Base-by-base conservation (phyloP, 1,284 basidiomycete genomes). In the Moesziomyces antarcticus region DNA sequence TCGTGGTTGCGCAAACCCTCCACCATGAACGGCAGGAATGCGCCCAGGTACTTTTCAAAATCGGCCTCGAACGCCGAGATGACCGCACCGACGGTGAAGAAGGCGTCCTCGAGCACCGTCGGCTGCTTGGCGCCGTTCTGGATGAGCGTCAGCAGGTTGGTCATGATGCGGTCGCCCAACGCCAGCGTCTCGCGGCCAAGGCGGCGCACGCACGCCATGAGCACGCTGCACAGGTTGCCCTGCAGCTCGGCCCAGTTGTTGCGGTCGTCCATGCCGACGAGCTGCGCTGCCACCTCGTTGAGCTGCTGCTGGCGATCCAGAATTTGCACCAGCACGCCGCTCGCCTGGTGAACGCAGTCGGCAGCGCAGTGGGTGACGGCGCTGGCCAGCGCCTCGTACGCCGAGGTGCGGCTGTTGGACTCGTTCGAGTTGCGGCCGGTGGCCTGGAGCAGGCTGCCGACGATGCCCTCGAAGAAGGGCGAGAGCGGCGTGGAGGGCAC, bases 241-340 rank as follows among this genome's bases (percentile, higher is more conserved):
- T 98, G 95, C 44, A 99, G 88, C 85, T 99, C 96, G 83, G 95
- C 96, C 94, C 96, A 98, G 87, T 98, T 99, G 86, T 96, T 96
- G 75, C 93, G 90, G 84, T 99, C 96, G 85, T 99, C 96, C 45
- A 91, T 88, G 53, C 96, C 97, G 47, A 99, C 87, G 54, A 99
- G 92, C 86, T 99, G 96, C 44, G 53, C 54, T 8, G 75, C 78
- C 86, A 98, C 89, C 55, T 85, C 86, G 48, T 98, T 86, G 24
- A 99, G 87, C 54, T 92, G 91, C 82, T 98, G 94, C 89, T 97
- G 96, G 45, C 96, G 89, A 50, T 89, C 87, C 27, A 99, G 87
- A 66, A 97, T 90, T 41, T 91, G 90, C 43, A 94, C 87, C 35
- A 91, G 88, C 20, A 94, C 92, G 80, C 91, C 92, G 79, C 93